Conservation (phyloP, 176 grass and related monocot species). For the Hyparrhenia diplandra region DNA sequence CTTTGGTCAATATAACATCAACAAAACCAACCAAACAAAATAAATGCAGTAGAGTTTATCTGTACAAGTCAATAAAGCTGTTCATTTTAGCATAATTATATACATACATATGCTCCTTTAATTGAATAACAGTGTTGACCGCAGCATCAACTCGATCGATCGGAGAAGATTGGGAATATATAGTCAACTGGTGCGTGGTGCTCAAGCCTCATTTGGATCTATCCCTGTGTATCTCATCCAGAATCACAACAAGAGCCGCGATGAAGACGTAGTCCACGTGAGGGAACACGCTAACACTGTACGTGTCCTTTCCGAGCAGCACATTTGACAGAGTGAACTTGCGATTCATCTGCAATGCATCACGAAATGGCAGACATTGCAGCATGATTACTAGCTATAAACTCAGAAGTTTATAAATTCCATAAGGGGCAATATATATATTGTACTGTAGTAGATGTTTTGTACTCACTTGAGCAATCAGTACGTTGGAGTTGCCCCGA, state of each 20-base stretch:
- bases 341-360: slow-evolving; percentile 57
- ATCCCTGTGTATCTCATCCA: slow-evolving; percentile 53
- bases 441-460: background rate
- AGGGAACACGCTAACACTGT: slow-evolving; percentile 40
- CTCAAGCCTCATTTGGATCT: background rate
- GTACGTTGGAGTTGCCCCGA: background rate
- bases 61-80: too few species aligned
- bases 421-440: too few species aligned
- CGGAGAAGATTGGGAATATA: background rate
- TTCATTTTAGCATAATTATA: too few species aligned
- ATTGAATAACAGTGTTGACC: background rate
- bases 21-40: background rate
- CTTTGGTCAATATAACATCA: background rate
- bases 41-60: too few species aligned
- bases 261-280: slow-evolving; percentile 58
- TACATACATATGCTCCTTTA: background rate
- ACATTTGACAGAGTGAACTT: slow-evolving; percentile 48
- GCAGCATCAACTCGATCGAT: background rate
- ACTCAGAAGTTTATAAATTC: background rate
- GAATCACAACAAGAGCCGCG: slow-evolving; percentile 51
- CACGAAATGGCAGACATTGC: background rate
- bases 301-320: slow-evolving; percentile 51
- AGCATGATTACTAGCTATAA: too few species aligned
- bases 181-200: background rate
- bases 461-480: background rate